Percentiles rank a stretch among this genome's conserved stretches.
Conservation (phyloP, 108 stramenopile species). For the Cyclotella kingstonii region DNA sequence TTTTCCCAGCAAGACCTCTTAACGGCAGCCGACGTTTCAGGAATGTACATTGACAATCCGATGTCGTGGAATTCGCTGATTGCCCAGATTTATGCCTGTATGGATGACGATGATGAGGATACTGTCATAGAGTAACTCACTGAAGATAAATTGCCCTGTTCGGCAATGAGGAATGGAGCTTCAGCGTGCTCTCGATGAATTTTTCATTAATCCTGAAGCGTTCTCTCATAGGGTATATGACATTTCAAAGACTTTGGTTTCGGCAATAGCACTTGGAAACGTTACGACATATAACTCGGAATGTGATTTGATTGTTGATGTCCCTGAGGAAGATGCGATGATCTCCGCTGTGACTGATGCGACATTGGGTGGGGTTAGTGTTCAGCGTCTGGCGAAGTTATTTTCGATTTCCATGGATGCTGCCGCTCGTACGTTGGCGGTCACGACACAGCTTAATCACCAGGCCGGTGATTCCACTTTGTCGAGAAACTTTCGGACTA, state of each 20-base stretch:
- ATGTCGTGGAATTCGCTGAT: too few species aligned
- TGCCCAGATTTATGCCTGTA: too few species aligned
- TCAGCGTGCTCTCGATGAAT: too few species aligned
- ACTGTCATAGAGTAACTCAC: too few species aligned
- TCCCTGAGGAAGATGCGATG: background rate
- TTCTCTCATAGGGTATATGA: background rate
- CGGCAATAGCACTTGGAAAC: background rate
- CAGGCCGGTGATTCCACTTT: conserved; percentile 1
- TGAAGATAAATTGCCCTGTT: too few species aligned
- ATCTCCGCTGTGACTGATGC: background rate
- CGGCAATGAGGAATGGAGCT: too few species aligned
- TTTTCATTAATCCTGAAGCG: background rate
- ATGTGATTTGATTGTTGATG: background rate
- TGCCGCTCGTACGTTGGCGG: conserved; percentile 22
- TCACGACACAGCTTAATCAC: conserved; percentile 17
- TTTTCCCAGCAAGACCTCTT: too few species aligned
- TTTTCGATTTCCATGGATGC: conserved; percentile 25
- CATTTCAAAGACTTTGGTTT: background rate
- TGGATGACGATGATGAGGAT: too few species aligned
- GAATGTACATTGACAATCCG: too few species aligned
- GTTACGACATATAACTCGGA: background rate
- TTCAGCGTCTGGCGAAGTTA: conserved; percentile 29
- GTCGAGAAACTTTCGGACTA: too few species aligned
- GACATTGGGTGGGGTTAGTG: conserved; percentile 19
- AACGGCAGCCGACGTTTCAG: too few species aligned